Conservation (phyloP, 371 early-diverging fungal genomes). For the Mycotypha africana region DNA sequence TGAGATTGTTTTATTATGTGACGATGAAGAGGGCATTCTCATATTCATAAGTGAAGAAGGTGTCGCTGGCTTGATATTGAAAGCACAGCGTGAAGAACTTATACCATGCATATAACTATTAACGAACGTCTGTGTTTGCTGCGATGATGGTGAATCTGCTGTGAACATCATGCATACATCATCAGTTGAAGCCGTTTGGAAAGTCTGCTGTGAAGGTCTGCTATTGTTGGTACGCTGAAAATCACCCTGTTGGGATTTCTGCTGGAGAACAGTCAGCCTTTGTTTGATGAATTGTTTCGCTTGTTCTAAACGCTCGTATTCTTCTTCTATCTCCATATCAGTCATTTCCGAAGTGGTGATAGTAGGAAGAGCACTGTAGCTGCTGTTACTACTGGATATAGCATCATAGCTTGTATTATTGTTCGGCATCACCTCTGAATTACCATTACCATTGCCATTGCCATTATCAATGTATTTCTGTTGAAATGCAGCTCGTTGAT, state of each 20-base stretch:
- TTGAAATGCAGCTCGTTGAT: slow-evolving; percentile 1
- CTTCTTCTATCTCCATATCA: too few species aligned
- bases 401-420: slow-evolving; percentile 13
- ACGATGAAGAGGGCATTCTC: slow-evolving; percentile 7
- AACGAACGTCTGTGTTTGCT: neutral
- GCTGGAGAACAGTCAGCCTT: slow-evolving; percentile 19
- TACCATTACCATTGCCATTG: neutral
- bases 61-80: slow-evolving; percentile 50
- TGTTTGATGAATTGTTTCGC: slow-evolving; percentile 31
- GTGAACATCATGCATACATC: neutral
- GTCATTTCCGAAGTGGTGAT: too few species aligned
- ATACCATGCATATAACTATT: neutral
- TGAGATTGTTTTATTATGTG: neutral
- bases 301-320: slow-evolving; percentile 41
- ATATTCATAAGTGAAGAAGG: slow-evolving; percentile 60
- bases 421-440: slow-evolving; percentile 23
- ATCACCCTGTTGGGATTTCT: too few species aligned
- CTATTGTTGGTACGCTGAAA: too few species aligned
- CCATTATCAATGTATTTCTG: neutral
- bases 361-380: too few species aligned
- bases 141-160: neutral
- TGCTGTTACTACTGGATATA: neutral
- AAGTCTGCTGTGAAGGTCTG: too few species aligned
- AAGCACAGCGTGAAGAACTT: neutral
- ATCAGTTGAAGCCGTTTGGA: slow-evolving; percentile 11